These are phyloP conservation scores for Chimonanthus praecox DNA, from an alignment of 164 flowering plant species.

Conservation along the genomic window DNA sequence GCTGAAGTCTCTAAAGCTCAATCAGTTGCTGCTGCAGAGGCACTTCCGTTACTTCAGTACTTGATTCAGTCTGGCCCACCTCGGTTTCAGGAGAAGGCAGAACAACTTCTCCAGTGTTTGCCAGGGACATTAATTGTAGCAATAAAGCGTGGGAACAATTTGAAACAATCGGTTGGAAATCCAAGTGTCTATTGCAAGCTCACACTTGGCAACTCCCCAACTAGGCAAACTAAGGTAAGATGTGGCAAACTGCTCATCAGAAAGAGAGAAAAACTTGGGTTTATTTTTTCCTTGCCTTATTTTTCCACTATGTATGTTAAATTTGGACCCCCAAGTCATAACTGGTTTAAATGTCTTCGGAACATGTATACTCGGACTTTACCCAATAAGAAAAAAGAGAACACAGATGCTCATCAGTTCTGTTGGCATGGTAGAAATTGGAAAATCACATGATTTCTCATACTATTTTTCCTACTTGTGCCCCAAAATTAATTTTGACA, in stretches of 20 bases:
- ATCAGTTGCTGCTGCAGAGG: conserved; percentile 94
- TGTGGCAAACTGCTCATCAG: not conserved
- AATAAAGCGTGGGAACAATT: conserved; percentile 92
- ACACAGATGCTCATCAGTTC: too few species aligned
- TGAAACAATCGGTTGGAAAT: conserved; percentile 97
- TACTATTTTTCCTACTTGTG: too few species aligned
- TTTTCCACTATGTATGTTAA: too few species aligned
- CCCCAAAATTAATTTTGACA: too few species aligned
- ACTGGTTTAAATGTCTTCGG: too few species aligned
- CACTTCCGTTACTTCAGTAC: conserved; percentile 85
- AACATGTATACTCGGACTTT: too few species aligned
- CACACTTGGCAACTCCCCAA: conserved; percentile 78
- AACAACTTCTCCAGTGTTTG: conserved; percentile 88
- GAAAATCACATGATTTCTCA: too few species aligned
- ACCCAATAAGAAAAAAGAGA: too few species aligned
- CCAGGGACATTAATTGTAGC: conserved; percentile 86
- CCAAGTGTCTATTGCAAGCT: conserved; percentile 91
- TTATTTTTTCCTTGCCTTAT: not conserved
- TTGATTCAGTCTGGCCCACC: conserved; percentile 98
- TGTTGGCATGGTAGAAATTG: too few species aligned
- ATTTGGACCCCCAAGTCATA: too few species aligned
- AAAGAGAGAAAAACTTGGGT: not conserved
- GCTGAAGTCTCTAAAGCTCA: conserved; percentile 94
- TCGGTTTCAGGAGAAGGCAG: conserved; percentile 94
- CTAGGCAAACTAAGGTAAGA: conserved; percentile 76